A percentile compares a stretch with the other conserved stretches of the same genome.
Evolutionary conservation across 1,139 yeast genomes (phyloP).

Genomic region (Blastobotrys apis): DNA sequence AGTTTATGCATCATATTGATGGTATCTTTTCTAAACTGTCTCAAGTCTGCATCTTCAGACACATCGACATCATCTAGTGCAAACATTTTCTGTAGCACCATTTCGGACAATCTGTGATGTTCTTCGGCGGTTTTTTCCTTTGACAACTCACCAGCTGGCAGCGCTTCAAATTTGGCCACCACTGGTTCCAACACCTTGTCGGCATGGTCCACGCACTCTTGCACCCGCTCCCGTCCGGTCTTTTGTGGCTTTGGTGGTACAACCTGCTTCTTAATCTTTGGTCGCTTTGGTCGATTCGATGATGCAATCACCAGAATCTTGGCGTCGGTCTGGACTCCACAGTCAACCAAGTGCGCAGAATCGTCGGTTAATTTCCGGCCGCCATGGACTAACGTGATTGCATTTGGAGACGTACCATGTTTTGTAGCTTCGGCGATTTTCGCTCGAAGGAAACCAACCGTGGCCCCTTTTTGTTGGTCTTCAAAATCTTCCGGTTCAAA

Average conservation of each 20-base stretch:
- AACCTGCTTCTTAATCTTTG: conserved; percentile 13
- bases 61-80: conserved; percentile 40
- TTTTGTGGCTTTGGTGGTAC: conserved; percentile 23
- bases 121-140: conserved; percentile 24
- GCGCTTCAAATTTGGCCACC: conserved; percentile 29
- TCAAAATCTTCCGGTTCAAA: conserved; percentile 78
- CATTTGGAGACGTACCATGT: conserved; percentile 44
- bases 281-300: conserved; percentile 11
- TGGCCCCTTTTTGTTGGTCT: conserved; percentile 67
- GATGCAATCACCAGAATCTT: conserved; percentile 31
- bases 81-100: conserved; percentile 39
- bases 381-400: conserved; percentile 32
- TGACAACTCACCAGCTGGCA: conserved; percentile 9
- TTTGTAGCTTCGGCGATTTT: conserved; percentile 43
- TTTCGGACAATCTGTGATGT: conserved; percentile 37
- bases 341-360: conserved; percentile 28
- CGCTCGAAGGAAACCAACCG: conserved; percentile 55
- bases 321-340: conserved; percentile 31
- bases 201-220: conserved; percentile 27
- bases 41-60: conserved; percentile 34
- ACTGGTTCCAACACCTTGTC: conserved; percentile 33
- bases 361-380: conserved; percentile 35
- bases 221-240: conserved; percentile 32
- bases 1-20: conserved; percentile 37
- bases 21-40: conserved; percentile 37